Percentiles rank a stretch among this genome's conserved stretches.
phyloP scores from a whole-genome alignment of 352 stramenopile species.

The Phytophthora aleatoria region DNA sequence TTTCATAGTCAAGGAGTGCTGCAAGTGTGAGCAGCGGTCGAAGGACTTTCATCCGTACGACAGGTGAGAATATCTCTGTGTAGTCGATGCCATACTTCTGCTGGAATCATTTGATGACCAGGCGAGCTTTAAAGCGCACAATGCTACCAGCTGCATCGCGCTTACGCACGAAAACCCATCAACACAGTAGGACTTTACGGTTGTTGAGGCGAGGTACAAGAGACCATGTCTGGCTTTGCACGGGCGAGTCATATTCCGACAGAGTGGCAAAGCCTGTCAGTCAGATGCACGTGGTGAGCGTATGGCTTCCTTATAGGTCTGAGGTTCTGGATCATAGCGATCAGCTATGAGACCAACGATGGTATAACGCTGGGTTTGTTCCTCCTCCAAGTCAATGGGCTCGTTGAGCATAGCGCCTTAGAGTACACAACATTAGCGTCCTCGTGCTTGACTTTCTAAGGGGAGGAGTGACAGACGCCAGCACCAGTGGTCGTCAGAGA shows the following conservation, averaged over 20 bases:
- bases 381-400: background rate
- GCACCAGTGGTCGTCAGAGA: background rate
- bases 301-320: background rate
- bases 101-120: background rate
- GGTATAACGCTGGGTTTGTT: background rate
- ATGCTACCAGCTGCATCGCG: background rate
- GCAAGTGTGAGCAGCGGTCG: constrained; percentile 7
- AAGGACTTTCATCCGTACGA: constrained; percentile 11
- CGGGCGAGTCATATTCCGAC: background rate
- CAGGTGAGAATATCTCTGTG: constrained; percentile 5
- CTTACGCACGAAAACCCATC: constrained; percentile 1
- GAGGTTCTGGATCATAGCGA: background rate
- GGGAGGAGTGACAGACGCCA: background rate
- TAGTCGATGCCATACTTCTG: background rate
- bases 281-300: background rate
- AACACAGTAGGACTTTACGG: constrained; percentile 1
- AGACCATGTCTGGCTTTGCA: background rate
- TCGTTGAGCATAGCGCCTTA: background rate
- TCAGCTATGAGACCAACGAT: background rate
- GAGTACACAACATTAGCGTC: background rate
- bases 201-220: background rate
- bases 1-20: constrained; percentile 7
- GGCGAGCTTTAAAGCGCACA: background rate
- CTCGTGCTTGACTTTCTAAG: background rate
- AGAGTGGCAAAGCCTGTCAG: background rate